Evolutionary conservation across 768 basidiomycete genomes (phyloP).

Genomic region (Amanita inopinata): DNA sequence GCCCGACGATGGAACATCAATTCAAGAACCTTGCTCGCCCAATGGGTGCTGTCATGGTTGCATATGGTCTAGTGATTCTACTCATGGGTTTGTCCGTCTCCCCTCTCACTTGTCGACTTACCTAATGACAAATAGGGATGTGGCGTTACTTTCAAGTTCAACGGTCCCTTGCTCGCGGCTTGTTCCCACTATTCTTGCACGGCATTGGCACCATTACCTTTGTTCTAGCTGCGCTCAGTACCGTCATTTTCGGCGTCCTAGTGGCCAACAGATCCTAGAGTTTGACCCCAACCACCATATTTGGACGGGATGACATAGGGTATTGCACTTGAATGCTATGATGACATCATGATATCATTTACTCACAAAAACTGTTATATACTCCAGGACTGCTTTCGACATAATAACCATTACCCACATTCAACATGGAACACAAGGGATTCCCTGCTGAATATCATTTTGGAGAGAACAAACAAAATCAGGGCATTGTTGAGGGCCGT

Average conservation of each 20-base stretch:
- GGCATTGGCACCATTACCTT: constrained; percentile 1
- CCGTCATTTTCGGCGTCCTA: constrained; percentile 5
- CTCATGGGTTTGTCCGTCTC: background rate
- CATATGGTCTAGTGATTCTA: constrained; percentile 5
- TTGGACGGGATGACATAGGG: too few relatives aligned
- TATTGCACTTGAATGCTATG: too few relatives aligned
- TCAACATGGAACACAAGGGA: too few relatives aligned
- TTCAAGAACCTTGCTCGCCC: background rate
- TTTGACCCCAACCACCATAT: too few relatives aligned
- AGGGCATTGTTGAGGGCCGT: too few relatives aligned
- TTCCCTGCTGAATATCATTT: too few relatives aligned
- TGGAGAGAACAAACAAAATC: too few relatives aligned
- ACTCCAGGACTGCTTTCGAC: too few relatives aligned
- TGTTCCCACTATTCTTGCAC: background rate
- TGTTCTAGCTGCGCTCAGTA: constrained; percentile 1
- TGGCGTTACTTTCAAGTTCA: constrained; percentile 6
- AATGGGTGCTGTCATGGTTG: constrained; percentile 3
- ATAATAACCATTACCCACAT: too few relatives aligned
- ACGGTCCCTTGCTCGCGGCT: background rate
- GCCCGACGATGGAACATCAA: background rate
- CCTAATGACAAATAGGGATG: background rate
- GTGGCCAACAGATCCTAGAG: too few relatives aligned
- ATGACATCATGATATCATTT: too few relatives aligned
- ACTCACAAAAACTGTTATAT: too few relatives aligned
- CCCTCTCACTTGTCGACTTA: background rate